phyloP scores from a whole-genome alignment of 805 yeast species.

The Candida pini region DNA sequence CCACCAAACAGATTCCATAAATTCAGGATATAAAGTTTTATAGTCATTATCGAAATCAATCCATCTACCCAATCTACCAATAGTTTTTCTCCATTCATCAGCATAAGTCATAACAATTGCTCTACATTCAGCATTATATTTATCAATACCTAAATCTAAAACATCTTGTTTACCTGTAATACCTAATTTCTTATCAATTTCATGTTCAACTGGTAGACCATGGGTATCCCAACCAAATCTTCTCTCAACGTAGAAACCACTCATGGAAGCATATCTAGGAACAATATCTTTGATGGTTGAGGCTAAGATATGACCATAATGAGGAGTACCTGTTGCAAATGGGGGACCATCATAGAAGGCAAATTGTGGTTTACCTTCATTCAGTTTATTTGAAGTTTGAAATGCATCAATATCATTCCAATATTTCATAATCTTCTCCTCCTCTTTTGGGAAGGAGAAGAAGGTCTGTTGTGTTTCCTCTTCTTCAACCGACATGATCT shows the following conservation, averaged over 20 bases:
- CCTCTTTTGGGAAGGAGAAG: conserved; percentile 84
- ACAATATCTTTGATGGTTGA: conserved; percentile 97
- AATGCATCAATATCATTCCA: conserved; percentile 97
- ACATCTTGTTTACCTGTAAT: conserved; percentile 94
- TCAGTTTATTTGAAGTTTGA: conserved; percentile 74
- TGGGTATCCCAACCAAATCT: conserved; percentile 99
- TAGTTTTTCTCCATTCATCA: conserved; percentile 87
- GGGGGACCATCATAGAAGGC: conserved; percentile 99
- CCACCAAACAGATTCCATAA: conserved; percentile 99
- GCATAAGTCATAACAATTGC: conserved; percentile 97
- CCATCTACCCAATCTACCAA: conserved; percentile 97
- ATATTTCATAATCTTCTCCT: conserved; percentile 67
- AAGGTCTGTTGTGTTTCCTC: conserved; percentile 26
- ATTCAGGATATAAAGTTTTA: conserved; percentile 90
- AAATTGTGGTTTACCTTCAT: conserved; percentile 80
- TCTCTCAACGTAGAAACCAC: conserved; percentile 92
- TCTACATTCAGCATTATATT: conserved; percentile 92
- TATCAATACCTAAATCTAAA: conserved; percentile 86
- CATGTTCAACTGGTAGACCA: conserved; percentile 97
- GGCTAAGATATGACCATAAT: conserved; percentile 95
- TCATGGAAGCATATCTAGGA: conserved; percentile 97
- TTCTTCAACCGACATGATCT: conserved; percentile 1
- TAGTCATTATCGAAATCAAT: conserved; percentile 98
- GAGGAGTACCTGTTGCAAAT: conserved; percentile 99
- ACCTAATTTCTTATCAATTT: conserved; percentile 94